Evolutionary conservation across 768 basidiomycete genomes (phyloP), one percentile per base, ranked within the genome.

Genomic region (Gymnopilus dilepis): DNA sequence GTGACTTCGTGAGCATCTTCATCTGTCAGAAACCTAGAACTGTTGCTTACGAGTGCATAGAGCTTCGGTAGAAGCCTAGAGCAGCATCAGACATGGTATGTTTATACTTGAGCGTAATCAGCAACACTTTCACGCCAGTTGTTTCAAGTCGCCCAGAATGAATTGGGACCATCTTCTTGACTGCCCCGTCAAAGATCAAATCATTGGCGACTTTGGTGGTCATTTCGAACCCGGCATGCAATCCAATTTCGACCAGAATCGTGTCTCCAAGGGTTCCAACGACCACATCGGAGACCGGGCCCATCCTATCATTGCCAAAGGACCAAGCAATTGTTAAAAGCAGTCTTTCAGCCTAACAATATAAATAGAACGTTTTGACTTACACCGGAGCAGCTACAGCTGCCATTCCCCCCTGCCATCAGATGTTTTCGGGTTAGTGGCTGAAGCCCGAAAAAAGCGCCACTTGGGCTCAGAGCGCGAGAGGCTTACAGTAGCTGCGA

Each of bases 51-150:
- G 75, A 74, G 69, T 88, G 86, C 28, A 84, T 60, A 24, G 87
- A 85, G 60, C 85, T 84, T 33, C 88, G 78, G 67, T 83, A 88
- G 72, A 86, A 88, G 0, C 85, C 86, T 7, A 88, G 72, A 7
- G 82, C 78, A 2, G 86, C 87, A 70, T 88, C 87, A 54, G 82
- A 77, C 67, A 82, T 74, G 5, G 82, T 82, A 59, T 85, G 82
- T 67, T 85, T 84, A 72, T 83, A 86, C 69, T 80, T 84, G 40
- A 89, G 77, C 2, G 86, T 89, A 58, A 89, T 87, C 11, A 82
- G 69, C 42, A 89, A 67, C 17, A 77, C 77, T 70, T 88, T 88
- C 34, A 87, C 77, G 1, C 77, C 78, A 2, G 85, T 87, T 22
- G 86, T 88, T 69, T 84, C 81, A 37, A 88, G 77, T 21, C 80